phyloP scores from a whole-genome alignment of 2,329 filamentous ascomycete species.

The Podosphaera xanthii region DNA sequence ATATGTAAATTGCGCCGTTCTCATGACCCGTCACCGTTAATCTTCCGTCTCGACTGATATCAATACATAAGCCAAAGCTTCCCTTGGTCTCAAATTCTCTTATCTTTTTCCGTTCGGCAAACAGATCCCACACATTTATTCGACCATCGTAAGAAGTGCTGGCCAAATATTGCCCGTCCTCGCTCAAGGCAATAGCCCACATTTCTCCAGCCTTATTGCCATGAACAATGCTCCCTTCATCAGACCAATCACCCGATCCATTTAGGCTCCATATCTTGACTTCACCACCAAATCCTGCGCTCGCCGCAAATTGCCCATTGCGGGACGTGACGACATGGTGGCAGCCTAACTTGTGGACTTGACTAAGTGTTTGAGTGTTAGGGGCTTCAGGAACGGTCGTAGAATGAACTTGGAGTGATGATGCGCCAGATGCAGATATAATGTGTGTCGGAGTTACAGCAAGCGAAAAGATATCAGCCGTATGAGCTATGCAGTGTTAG shows the following conservation, averaged over 20 bases:
- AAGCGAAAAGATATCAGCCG: constrained; percentile 64
- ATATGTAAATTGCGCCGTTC: constrained; percentile 78
- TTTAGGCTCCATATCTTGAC: constrained; percentile 59
- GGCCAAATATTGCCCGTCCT: constrained; percentile 67
- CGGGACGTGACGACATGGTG: constrained; percentile 61
- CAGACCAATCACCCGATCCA: constrained; percentile 31
- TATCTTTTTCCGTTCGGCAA: constrained; percentile 36
- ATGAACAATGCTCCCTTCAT: constrained; percentile 25
- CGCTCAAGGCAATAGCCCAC: constrained; percentile 74
- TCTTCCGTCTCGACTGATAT: constrained; percentile 55
- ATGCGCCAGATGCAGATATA: constrained; percentile 67
- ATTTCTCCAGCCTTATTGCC: constrained; percentile 43
- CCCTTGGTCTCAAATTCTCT: constrained; percentile 78
- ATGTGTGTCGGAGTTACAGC: constrained; percentile 52
- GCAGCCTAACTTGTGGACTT: constrained; percentile 69
- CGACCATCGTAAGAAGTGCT: constrained; percentile 70
- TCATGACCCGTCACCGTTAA: constrained; percentile 85
- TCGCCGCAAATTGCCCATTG: constrained; percentile 52
- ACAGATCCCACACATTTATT: constrained; percentile 67
- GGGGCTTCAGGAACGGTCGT: constrained; percentile 50
- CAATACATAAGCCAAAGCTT: constrained; percentile 75
- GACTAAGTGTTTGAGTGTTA: constrained; percentile 54
- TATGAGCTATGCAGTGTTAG: constrained; percentile 37
- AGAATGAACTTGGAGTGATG: constrained; percentile 58
- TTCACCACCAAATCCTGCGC: constrained; percentile 73